These are phyloP conservation scores for Pythium diclinum DNA, from an alignment of 352 stramenopile species.

Conservation along the genomic window DNA sequence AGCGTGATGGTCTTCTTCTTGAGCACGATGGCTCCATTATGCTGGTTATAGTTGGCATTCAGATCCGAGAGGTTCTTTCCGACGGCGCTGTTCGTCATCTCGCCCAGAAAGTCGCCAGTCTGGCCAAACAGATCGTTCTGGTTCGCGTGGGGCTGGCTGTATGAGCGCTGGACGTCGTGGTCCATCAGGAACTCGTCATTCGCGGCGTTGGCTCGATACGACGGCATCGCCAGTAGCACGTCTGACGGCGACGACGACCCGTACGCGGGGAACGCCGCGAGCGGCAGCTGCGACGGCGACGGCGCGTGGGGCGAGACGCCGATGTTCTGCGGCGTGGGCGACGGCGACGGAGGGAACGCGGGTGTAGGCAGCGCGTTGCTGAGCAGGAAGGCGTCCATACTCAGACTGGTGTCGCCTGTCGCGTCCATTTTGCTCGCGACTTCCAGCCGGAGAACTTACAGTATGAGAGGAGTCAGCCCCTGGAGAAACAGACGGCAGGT, in stretches of 20 bases:
- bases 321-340: conserved; percentile 25
- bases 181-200: conserved; percentile 6
- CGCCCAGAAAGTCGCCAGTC: not conserved
- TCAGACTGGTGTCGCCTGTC: not conserved
- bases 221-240: conserved; percentile 23
- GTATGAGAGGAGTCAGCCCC: not conserved
- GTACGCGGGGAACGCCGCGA: conserved; percentile 16
- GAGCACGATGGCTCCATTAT: conserved; percentile 11
- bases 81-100: not conserved
- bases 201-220: not conserved
- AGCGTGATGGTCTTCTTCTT: conserved; percentile 45
- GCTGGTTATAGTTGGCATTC: too few relatives aligned
- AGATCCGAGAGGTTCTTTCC: not conserved
- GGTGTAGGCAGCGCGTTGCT: conserved; percentile 22
- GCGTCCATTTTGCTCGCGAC: conserved; percentile 8
- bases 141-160: not conserved
- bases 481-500: not conserved
- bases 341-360: conserved; percentile 32
- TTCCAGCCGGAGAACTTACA: not conserved
- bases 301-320: conserved; percentile 36
- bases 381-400: conserved; percentile 29
- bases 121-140: conserved; percentile 1
- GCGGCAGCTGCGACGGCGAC: conserved; percentile 33
- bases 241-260: conserved; percentile 11
- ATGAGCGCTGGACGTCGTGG: conserved; percentile 1